These are phyloP conservation scores for Diaporthe destruens DNA, from an alignment of 2,329 filamentous ascomycete species.

Conservation along the genomic window DNA sequence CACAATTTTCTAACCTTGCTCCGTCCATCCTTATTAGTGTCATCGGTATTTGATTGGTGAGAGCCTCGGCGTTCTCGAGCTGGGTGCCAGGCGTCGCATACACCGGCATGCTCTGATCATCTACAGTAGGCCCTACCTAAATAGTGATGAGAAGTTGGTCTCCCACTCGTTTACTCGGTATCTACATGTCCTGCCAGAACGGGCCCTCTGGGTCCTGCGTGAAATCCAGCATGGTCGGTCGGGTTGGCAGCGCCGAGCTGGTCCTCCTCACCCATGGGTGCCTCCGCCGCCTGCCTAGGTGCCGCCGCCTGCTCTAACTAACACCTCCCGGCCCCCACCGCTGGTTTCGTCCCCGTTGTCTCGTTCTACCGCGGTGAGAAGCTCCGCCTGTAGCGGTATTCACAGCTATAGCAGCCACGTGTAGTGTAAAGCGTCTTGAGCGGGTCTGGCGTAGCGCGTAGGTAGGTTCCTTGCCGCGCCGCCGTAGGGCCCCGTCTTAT, in stretches of 20 bases:
- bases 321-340: too few species aligned
- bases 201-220: constrained; percentile 33
- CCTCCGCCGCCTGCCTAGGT: not conserved
- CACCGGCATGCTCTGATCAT: not conserved
- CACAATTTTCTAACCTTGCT: not conserved
- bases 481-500: not conserved
- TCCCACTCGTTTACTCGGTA: constrained; percentile 34
- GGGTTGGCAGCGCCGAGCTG: not conserved
- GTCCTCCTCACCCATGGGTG: not conserved
- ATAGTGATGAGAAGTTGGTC: constrained; percentile 29
- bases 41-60: not conserved
- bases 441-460: constrained; percentile 17
- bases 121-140: constrained; percentile 35
- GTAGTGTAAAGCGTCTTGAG: constrained; percentile 26
- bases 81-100: not conserved
- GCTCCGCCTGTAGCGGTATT: constrained; percentile 28
- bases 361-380: constrained; percentile 22
- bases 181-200: constrained; percentile 37
- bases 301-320: not conserved
- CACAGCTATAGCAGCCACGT: constrained; percentile 29
- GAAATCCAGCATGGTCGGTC: constrained; percentile 1
- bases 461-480: too few species aligned
- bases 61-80: not conserved
- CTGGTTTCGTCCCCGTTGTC: not conserved
- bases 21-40: not conserved